phyloP scores from a whole-genome alignment of 805 yeast species.

The Ogataea degrootiae region DNA sequence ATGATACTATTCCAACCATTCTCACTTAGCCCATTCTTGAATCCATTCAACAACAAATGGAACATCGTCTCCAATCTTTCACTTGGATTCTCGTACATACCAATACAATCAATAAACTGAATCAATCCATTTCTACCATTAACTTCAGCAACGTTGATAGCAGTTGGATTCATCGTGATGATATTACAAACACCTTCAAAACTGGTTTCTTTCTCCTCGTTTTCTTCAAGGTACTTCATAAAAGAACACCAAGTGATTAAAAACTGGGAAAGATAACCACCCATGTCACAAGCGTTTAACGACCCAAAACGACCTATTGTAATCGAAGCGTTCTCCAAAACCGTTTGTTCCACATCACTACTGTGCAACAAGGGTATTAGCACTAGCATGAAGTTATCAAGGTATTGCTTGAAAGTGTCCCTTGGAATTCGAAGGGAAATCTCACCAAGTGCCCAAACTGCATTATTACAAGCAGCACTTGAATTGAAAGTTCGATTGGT shows the following conservation, averaged over 20 bases:
- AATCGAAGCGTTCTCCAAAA: conserved; percentile 83
- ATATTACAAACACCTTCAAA: conserved; percentile 78
- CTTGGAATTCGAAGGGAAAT: conserved; percentile 56
- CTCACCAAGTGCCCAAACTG: conserved; percentile 93
- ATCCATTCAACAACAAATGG: conserved; percentile 39
- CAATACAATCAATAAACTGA: conserved; percentile 55
- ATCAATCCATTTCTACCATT: conserved; percentile 45
- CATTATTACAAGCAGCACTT: conserved; percentile 74
- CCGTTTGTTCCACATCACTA: conserved; percentile 52
- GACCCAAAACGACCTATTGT: conserved; percentile 84
- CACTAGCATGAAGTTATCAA: conserved; percentile 48
- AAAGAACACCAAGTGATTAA: conserved; percentile 66
- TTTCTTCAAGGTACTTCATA: conserved; percentile 64
- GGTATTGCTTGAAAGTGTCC: conserved; percentile 45
- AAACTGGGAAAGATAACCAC: conserved; percentile 54
- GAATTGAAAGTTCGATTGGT: conserved; percentile 45
- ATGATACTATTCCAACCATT: conserved; percentile 24
- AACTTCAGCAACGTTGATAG: conserved; percentile 41
- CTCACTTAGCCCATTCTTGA: conserved; percentile 43
- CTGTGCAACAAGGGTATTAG: conserved; percentile 58
- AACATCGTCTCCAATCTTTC: conserved; percentile 41
- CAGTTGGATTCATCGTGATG: conserved; percentile 62
- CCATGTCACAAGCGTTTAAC: conserved; percentile 51
- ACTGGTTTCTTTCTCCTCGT: conserved; percentile 85
- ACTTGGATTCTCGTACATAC: conserved; percentile 47